These are phyloP conservation scores for Flaveria bidentis DNA, from an alignment of 129 eudicot species.

Conservation along the genomic window DNA sequence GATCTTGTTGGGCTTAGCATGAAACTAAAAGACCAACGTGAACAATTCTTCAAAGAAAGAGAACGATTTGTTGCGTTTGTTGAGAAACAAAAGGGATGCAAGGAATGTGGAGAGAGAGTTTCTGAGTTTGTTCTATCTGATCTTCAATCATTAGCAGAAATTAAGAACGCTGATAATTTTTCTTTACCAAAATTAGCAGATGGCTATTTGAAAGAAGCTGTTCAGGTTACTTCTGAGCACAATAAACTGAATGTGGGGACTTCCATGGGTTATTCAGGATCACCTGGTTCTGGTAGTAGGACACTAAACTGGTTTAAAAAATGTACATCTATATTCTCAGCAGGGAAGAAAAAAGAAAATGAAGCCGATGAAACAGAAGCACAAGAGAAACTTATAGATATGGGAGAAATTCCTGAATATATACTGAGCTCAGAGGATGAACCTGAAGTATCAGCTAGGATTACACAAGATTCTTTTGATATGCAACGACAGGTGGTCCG, in stretches of 20 bases:
- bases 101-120: slow-evolving; percentile 67
- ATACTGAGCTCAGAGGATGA: slow-evolving; percentile 46
- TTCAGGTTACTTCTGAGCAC: slow-evolving; percentile 43
- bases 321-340: slow-evolving; percentile 74
- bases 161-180: slow-evolving; percentile 52
- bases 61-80: slow-evolving; percentile 75
- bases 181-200: slow-evolving; percentile 64
- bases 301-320: slow-evolving; percentile 71
- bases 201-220: slow-evolving; percentile 58
- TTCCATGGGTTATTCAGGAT: slow-evolving; percentile 47
- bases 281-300: slow-evolving; percentile 66
- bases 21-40: slow-evolving; percentile 89
- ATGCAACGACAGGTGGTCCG: slow-evolving; percentile 46
- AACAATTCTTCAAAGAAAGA: slow-evolving; percentile 75
- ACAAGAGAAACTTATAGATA: slow-evolving; percentile 36
- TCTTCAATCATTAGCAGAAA: slow-evolving; percentile 64
- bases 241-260: slow-evolving; percentile 34
- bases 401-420: slow-evolving; percentile 48
- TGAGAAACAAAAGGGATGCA: slow-evolving; percentile 69
- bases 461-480: slow-evolving; percentile 51
- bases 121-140: slow-evolving; percentile 70
- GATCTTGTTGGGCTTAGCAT: slow-evolving; percentile 71
- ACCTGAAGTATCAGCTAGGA: slow-evolving; percentile 48
- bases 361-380: slow-evolving; percentile 37
- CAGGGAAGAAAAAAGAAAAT: slow-evolving; percentile 60